Percentiles rank a stretch among this genome's conserved stretches.
These are phyloP conservation scores for Serendipita vermifera DNA, from an alignment of 768 basidiomycete genomes.

Conservation along the genomic window DNA sequence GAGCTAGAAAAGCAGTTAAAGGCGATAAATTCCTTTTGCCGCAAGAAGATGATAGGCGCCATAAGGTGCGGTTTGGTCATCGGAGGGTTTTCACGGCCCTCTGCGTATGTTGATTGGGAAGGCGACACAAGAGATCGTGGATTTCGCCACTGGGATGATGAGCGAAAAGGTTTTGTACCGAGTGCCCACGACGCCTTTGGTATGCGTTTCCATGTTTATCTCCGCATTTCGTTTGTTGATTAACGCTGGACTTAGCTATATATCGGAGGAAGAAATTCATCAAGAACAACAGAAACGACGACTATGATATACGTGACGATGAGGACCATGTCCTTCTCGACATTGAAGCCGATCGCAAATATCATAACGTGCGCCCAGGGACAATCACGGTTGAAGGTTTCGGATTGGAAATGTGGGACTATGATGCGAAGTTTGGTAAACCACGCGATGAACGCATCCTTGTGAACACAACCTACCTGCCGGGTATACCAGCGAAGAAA, in stretches of 20 bases:
- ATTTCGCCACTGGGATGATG: not conserved
- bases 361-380: constrained; percentile 7
- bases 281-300: not conserved
- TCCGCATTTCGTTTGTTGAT: not conserved
- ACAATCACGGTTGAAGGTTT: constrained; percentile 10
- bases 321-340: constrained; percentile 9
- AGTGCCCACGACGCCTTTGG: not conserved
- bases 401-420: constrained; percentile 9
- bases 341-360: not conserved
- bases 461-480: not conserved
- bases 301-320: not conserved
- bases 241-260: not conserved
- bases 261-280: constrained; percentile 8
- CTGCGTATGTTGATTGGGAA: not conserved
- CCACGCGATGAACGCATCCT: not conserved
- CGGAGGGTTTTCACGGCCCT: not conserved
- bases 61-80: not conserved
- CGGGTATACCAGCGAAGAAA: not conserved
- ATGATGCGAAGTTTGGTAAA: not conserved
- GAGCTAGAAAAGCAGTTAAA: not conserved
- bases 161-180: not conserved
- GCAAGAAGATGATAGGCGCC: not conserved
- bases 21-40: not conserved
- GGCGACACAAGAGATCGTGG: not conserved
- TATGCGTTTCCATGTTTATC: not conserved